Evolutionary conservation across 768 basidiomycete species (phyloP).

Genomic region (Collybiopsis confluens): DNA sequence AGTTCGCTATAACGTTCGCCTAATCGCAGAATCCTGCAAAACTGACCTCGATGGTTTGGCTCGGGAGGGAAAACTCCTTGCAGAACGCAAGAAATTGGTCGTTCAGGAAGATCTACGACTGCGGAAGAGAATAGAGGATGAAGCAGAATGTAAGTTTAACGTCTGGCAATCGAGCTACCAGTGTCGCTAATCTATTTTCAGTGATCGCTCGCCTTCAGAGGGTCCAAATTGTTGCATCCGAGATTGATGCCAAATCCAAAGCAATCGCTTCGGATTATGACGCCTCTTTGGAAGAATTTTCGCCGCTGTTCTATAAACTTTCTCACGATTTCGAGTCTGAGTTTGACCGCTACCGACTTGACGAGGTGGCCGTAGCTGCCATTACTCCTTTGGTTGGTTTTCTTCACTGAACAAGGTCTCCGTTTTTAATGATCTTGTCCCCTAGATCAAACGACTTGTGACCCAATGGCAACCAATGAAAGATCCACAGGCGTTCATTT

Average conservation of each 20-base stretch:
- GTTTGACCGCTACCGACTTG: constrained; percentile 74
- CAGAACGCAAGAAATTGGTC: constrained; percentile 74
- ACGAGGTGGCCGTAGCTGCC: constrained; percentile 91
- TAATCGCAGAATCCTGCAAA: constrained; percentile 81
- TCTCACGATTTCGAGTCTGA: constrained; percentile 65
- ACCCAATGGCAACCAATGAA: constrained; percentile 80
- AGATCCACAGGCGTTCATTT: constrained; percentile 60
- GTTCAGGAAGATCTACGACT: constrained; percentile 67
- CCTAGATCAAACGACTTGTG: constrained; percentile 67
- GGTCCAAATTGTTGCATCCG: constrained; percentile 70
- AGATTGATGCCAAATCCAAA: constrained; percentile 62
- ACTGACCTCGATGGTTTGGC: constrained; percentile 85
- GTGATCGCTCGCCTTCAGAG: constrained; percentile 77
- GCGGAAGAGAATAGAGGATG: constrained; percentile 64
- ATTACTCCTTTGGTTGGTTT: constrained; percentile 67
- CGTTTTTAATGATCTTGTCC: not conserved
- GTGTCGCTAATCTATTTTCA: constrained; percentile 22
- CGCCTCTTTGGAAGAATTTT: constrained; percentile 69
- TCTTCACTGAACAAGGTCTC: not conserved
- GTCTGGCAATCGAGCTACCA: not conserved
- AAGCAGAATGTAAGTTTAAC: constrained; percentile 63
- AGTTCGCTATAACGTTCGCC: constrained; percentile 90
- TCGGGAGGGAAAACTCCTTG: constrained; percentile 79
- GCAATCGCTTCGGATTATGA: constrained; percentile 65
- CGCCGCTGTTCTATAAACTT: constrained; percentile 69